Evolutionary conservation across 2,329 filamentous ascomycete species (phyloP).

Genomic region (Coleophoma crateriformis): DNA sequence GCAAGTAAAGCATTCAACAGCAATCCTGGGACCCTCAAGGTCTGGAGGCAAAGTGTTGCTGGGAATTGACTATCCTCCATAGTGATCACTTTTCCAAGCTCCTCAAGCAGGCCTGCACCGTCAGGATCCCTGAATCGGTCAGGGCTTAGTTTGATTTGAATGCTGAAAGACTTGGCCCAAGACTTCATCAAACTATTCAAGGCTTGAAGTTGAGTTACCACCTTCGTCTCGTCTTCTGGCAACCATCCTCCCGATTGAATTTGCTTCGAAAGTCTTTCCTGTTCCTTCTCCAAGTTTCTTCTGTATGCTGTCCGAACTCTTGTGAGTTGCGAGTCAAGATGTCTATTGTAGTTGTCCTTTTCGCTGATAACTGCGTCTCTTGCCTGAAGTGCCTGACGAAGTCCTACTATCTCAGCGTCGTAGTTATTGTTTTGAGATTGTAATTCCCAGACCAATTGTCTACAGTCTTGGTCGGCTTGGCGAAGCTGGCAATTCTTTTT

Average conservation of each 20-base stretch:
- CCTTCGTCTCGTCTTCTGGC: conserved; percentile 7
- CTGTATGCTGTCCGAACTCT: conserved; percentile 1
- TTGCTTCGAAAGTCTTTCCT: conserved; percentile 8
- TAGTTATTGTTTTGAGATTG: neutral
- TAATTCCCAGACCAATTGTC: neutral
- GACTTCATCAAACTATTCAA: conserved; percentile 8
- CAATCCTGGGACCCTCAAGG: conserved; percentile 5
- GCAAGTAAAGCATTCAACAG: conserved; percentile 12
- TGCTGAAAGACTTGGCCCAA: conserved; percentile 4
- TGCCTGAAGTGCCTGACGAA: neutral
- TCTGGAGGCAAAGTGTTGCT: neutral
- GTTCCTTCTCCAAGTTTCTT: conserved; percentile 2
- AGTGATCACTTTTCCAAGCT: neutral
- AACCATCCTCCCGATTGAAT: conserved; percentile 11
- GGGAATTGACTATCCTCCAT: conserved; percentile 5
- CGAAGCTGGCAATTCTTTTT: too few relatives aligned
- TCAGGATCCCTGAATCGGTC: neutral
- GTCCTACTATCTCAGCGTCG: neutral
- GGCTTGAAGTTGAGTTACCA: conserved; percentile 5
- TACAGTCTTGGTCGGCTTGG: too few relatives aligned
- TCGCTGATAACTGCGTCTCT: neutral
- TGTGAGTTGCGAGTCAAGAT: conserved; percentile 1
- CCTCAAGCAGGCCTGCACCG: neutral
- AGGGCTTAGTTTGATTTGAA: neutral
- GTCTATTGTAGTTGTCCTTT: neutral